Conservation (phyloP, 2,329 filamentous ascomycete genomes). For the Geoglossum cookeanum region DNA sequence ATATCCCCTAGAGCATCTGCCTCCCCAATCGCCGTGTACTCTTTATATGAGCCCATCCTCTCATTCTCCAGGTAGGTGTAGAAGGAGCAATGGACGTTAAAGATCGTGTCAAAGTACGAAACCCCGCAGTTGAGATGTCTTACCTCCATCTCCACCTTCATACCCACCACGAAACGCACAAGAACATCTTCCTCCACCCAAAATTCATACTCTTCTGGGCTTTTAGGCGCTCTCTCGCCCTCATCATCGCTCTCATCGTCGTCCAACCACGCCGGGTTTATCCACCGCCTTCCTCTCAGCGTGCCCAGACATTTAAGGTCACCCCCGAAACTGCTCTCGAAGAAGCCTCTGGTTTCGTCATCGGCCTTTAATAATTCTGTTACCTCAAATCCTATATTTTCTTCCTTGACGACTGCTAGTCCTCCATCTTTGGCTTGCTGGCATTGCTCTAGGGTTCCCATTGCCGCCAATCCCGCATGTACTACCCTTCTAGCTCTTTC, state of each 20-base stretch:
- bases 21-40: constrained; percentile 22
- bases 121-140: constrained; percentile 40
- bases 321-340: constrained; percentile 20
- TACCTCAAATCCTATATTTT: constrained; percentile 42
- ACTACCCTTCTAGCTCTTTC: constrained; percentile 12
- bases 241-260: constrained; percentile 19
- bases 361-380: constrained; percentile 29
- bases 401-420: constrained; percentile 25
- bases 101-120: constrained; percentile 42
- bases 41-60: constrained; percentile 47
- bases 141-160: constrained; percentile 39
- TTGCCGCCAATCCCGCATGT: neutral
- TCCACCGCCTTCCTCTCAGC: constrained; percentile 31
- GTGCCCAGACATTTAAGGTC: constrained; percentile 33
- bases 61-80: constrained; percentile 48
- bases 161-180: constrained; percentile 39
- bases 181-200: constrained; percentile 47
- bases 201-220: constrained; percentile 27
- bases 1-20: constrained; percentile 4
- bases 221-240: neutral
- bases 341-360: constrained; percentile 27
- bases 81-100: constrained; percentile 39
- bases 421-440: constrained; percentile 14
- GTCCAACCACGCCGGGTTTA: constrained; percentile 21
- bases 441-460: constrained; percentile 6